Percentiles rank a stretch among this genome's conserved stretches.
Conservation (phyloP, 169 alveolate genomes). For the Plasmodium relictum region DNA sequence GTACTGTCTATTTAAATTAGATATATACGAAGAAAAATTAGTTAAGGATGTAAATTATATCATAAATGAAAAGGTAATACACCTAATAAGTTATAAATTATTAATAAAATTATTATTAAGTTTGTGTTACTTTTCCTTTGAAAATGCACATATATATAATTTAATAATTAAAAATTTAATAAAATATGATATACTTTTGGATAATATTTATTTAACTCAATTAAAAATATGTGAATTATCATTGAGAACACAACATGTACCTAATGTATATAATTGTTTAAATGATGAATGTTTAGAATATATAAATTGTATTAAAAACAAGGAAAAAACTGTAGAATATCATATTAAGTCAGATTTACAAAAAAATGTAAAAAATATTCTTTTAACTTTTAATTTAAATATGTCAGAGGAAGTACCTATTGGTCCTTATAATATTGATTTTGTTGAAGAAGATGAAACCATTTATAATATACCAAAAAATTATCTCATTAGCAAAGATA, state of each 20-base stretch:
- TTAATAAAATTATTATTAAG: conserved; percentile 40
- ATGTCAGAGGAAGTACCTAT: conserved; percentile 47
- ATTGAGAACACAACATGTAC: conserved; percentile 63
- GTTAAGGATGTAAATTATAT: background rate
- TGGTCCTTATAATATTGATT: conserved; percentile 59
- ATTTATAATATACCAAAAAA: conserved; percentile 2
- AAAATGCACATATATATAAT: conserved; percentile 35
- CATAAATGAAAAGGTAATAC: conserved; percentile 5
- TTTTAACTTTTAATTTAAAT: conserved; percentile 35
- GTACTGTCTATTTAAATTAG: conserved; percentile 44
- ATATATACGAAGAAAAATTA: conserved; percentile 43
- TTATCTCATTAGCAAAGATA: conserved; percentile 1
- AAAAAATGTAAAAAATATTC: conserved; percentile 29
- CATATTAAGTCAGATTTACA: conserved; percentile 61
- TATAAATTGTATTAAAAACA: conserved; percentile 33
- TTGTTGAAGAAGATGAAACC: conserved; percentile 44
- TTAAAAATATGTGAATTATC: conserved; percentile 62
- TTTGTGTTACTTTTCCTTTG: conserved; percentile 48
- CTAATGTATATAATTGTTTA: conserved; percentile 48
- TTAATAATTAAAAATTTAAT: conserved; percentile 54
- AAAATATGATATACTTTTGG: conserved; percentile 58
- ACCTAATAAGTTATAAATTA: conserved; percentile 6
- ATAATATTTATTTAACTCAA: conserved; percentile 57
- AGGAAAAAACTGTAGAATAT: conserved; percentile 32
- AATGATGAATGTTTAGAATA: conserved; percentile 43